Percentiles rank a stretch among this genome's conserved stretches.
Conservation (phyloP, 2,329 filamentous ascomycete species). For the Arthrobotrys sinensis region DNA sequence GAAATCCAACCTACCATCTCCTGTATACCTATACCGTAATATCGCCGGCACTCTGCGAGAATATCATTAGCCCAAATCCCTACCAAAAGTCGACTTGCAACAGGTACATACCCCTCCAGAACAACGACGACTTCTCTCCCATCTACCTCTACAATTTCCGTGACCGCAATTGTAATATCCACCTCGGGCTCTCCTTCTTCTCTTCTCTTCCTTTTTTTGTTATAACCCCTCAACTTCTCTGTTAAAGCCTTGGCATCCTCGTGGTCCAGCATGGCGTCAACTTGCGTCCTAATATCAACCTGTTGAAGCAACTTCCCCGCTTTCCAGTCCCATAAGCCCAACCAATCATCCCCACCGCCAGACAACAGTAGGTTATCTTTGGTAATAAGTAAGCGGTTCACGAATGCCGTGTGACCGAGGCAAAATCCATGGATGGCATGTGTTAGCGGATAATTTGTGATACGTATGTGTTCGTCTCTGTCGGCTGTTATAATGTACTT, state of each 20-base stretch:
- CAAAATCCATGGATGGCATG: conserved; percentile 87
- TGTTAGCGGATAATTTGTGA: conserved; percentile 72
- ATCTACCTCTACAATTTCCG: conserved; percentile 35
- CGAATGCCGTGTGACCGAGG: conserved; percentile 87
- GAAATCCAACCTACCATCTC: conserved; percentile 20
- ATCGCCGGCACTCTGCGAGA: conserved; percentile 35
- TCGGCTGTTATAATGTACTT: conserved; percentile 78
- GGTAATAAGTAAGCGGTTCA: conserved; percentile 81
- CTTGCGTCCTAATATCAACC: conserved; percentile 71
- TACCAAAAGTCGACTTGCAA: background rate
- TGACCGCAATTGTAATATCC: conserved; percentile 56
- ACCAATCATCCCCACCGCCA: conserved; percentile 84
- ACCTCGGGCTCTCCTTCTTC: conserved; percentile 62
- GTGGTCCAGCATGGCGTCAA: conserved; percentile 61
- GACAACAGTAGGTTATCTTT: conserved; percentile 79
- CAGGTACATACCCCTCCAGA: conserved; percentile 72
- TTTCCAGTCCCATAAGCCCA: conserved; percentile 88
- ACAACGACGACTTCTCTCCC: conserved; percentile 70
- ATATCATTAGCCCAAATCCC: background rate
- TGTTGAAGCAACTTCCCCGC: conserved; percentile 72
- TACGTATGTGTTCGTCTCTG: conserved; percentile 86
- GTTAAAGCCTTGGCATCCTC: conserved; percentile 23
- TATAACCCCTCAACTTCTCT: conserved; percentile 65
- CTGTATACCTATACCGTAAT: conserved; percentile 25
- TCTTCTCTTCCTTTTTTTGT: conserved; percentile 68